Percentiles rank a stretch among this genome's conserved stretches.
phyloP scores from a whole-genome alignment of 208 protist species.

The Acanthamoeba rhysodes region DNA sequence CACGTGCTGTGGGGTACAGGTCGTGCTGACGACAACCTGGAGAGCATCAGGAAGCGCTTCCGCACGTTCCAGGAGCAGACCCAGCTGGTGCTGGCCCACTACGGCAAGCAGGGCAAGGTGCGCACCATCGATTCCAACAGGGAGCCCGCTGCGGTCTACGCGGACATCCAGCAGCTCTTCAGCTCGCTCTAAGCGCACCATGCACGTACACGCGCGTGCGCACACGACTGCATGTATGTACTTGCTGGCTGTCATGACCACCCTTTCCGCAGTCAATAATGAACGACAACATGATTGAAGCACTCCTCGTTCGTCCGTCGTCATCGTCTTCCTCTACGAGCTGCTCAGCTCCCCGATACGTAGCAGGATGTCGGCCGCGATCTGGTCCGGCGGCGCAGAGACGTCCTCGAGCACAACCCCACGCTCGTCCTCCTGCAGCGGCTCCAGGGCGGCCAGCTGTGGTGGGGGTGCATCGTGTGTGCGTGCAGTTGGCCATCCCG shows the following conservation, averaged over 20 bases:
- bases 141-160: constrained; percentile 78
- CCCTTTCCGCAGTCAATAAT: too few relatives aligned
- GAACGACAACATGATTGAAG: neutral
- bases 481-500: neutral
- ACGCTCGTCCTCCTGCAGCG: constrained; percentile 36
- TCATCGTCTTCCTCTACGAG: neutral
- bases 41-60: constrained; percentile 84
- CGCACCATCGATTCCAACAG: constrained; percentile 51
- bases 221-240: neutral
- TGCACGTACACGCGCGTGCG: neutral
- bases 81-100: constrained; percentile 84
- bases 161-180: constrained; percentile 41
- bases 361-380: neutral
- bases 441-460: constrained; percentile 12
- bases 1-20: constrained; percentile 27
- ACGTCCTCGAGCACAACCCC: neutral
- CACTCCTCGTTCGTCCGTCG: neutral
- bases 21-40: constrained; percentile 88
- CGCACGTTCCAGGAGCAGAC: constrained; percentile 86
- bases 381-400: neutral
- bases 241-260: neutral
- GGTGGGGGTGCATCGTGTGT: neutral
- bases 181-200: neutral
- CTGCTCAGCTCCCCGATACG: neutral
- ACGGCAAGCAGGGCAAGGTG: constrained; percentile 77